Percentiles rank a stretch among this genome's conserved stretches.
These are phyloP conservation scores for Helianthus annuus DNA, from an alignment of 129 eudicot species.

Conservation along the genomic window DNA sequence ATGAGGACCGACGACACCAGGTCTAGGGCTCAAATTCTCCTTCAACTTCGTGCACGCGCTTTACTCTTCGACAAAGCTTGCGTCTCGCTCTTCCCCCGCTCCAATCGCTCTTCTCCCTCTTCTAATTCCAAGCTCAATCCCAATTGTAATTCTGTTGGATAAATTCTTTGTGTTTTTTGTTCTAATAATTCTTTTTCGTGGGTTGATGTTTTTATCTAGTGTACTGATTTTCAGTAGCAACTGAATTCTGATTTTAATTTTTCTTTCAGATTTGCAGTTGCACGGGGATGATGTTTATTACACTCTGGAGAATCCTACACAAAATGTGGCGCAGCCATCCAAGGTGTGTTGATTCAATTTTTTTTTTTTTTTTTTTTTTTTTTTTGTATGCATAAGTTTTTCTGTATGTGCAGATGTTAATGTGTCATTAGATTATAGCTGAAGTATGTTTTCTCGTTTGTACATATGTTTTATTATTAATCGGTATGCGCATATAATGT, in stretches of 20 bases:
- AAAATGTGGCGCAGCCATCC: slow-evolving; percentile 45
- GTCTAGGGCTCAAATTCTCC: slow-evolving; percentile 66
- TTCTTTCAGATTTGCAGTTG: slow-evolving; percentile 79
- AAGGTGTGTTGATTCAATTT: slow-evolving; percentile 49
- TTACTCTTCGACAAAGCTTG: slow-evolving; percentile 92
- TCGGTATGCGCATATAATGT: no score
- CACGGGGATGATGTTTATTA: slow-evolving; percentile 95
- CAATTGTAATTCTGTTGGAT: slow-evolving; percentile 27
- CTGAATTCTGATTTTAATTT: slow-evolving; percentile 1
- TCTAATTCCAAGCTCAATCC: slow-evolving; percentile 74
- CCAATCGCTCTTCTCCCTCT: slow-evolving; percentile 35
- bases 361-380: background rate
- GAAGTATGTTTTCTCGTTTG: background rate
- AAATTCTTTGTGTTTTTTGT: background rate
- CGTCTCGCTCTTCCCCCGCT: slow-evolving; percentile 46
- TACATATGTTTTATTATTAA: slow-evolving; percentile 1
- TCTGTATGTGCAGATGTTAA: background rate
- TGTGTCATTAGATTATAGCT: background rate
- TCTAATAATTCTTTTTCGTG: background rate
- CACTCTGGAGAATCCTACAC: slow-evolving; percentile 68
- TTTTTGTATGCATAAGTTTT: background rate
- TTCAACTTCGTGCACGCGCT: slow-evolving; percentile 96
- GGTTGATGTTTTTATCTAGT: slow-evolving; percentile 4
- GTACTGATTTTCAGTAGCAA: background rate
- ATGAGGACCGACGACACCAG: slow-evolving; percentile 54